Evolutionary conservation across 495 filamentous ascomycete genomes (phyloP).

Genomic region (Penicillium crystallinum): DNA sequence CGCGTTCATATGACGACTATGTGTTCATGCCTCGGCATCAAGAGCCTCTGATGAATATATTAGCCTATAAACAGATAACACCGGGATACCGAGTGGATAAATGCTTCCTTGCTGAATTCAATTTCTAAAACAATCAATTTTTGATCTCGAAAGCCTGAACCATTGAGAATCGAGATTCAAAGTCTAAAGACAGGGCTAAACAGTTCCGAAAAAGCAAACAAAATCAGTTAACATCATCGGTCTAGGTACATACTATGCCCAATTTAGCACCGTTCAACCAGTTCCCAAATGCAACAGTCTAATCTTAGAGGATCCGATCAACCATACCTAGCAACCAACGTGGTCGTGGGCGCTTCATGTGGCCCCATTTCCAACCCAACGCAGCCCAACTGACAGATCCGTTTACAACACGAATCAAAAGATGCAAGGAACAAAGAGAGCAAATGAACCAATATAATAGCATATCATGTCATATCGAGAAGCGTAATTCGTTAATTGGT

Average conservation of each 20-base stretch:
- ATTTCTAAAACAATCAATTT: too few species aligned
- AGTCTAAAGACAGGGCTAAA: too few species aligned
- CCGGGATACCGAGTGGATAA: too few species aligned
- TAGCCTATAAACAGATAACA: too few species aligned
- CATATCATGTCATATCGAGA: slow-evolving; percentile 5
- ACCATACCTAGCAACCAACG: too few species aligned
- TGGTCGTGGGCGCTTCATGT: neutral
- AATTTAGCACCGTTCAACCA: neutral
- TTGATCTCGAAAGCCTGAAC: too few species aligned
- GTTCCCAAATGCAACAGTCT: neutral
- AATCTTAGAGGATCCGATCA: neutral
- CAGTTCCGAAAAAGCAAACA: neutral
- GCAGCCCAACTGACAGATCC: neutral
- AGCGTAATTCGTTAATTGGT: slow-evolving; percentile 11
- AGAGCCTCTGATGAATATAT: too few species aligned
- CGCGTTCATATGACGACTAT: too few species aligned
- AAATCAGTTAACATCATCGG: neutral
- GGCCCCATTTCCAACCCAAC: neutral
- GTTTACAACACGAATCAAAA: neutral
- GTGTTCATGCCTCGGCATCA: too few species aligned
- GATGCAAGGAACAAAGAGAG: neutral
- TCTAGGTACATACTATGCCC: neutral
- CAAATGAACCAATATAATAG: neutral
- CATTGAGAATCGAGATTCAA: too few species aligned
- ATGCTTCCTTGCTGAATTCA: too few species aligned